Conservation (phyloP, 768 basidiomycete species). For the Dendrothele bispora region DNA sequence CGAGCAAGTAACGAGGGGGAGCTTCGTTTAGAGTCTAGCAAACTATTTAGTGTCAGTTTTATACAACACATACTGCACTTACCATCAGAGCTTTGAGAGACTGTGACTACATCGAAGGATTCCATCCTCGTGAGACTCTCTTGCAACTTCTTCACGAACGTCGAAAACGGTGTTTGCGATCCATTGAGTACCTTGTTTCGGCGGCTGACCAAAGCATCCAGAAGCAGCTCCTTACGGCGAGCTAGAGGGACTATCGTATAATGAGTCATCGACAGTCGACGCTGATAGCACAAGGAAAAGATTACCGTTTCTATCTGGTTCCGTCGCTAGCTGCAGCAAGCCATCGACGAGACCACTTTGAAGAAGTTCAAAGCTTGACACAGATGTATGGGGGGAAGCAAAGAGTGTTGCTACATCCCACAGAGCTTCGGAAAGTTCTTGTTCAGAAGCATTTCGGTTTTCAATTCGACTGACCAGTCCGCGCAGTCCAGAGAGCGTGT, state of each 20-base stretch:
- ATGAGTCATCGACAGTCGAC: constrained; percentile 3
- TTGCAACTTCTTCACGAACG: constrained; percentile 93
- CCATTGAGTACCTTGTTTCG: constrained; percentile 41
- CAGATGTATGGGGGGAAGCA: constrained; percentile 67
- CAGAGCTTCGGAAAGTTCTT: constrained; percentile 59
- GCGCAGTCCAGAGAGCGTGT: constrained; percentile 62
- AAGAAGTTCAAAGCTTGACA: constrained; percentile 94
- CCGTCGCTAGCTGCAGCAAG: constrained; percentile 78
- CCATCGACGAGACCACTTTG: constrained; percentile 93
- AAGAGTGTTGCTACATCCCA: constrained; percentile 82
- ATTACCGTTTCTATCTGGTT: constrained; percentile 60
- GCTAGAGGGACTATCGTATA: constrained; percentile 53
- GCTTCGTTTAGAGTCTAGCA: constrained; percentile 81
- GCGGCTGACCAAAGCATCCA: constrained; percentile 71
- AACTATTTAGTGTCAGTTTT: not conserved
- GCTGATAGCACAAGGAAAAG: constrained; percentile 11
- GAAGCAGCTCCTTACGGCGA: constrained; percentile 74
- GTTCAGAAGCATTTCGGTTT: constrained; percentile 54
- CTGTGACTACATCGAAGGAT: constrained; percentile 90
- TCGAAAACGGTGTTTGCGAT: constrained; percentile 61
- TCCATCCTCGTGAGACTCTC: constrained; percentile 96
- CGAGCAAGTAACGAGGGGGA: constrained; percentile 91
- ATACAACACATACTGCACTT: constrained; percentile 19
- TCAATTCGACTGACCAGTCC: constrained; percentile 67
- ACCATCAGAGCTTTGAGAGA: constrained; percentile 83